A percentile compares a stretch with the other conserved stretches of the same genome.
Evolutionary conservation across 2,329 filamentous ascomycete species (phyloP).

Genomic region (Colletotrichum ledebouriae): DNA sequence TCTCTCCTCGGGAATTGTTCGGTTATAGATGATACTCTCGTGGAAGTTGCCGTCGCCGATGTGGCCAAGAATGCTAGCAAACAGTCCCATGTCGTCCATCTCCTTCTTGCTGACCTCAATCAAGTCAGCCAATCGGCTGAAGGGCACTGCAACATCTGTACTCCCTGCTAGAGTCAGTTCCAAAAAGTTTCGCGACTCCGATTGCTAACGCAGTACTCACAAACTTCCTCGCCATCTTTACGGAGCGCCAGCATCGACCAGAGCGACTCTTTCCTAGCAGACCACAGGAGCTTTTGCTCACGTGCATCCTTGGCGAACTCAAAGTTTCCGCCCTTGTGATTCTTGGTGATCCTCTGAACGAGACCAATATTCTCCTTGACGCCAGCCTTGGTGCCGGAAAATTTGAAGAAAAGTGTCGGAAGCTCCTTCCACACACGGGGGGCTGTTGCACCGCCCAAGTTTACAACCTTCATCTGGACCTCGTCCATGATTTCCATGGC

Average conservation of each 20-base stretch:
- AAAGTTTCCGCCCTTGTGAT: constrained; percentile 75
- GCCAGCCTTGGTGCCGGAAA: constrained; percentile 82
- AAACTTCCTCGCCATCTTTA: constrained; percentile 77
- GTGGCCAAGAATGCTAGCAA: constrained; percentile 89
- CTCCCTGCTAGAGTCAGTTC: constrained; percentile 65
- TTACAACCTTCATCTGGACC: constrained; percentile 87
- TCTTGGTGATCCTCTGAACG: constrained; percentile 76
- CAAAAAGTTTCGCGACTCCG: neutral
- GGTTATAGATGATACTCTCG: constrained; percentile 90
- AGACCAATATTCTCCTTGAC: constrained; percentile 81
- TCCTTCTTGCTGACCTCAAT: constrained; percentile 89
- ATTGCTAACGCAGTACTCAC: constrained; percentile 59
- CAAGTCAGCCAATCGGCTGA: constrained; percentile 80
- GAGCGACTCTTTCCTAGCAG: constrained; percentile 84
- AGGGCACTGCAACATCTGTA: constrained; percentile 87
- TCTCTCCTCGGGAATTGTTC: constrained; percentile 75
- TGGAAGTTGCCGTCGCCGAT: constrained; percentile 97
- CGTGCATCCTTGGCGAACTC: constrained; percentile 80
- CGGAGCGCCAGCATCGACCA: constrained; percentile 84
- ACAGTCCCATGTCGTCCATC: constrained; percentile 86
- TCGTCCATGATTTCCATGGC: constrained; percentile 92
- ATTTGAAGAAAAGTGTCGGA: constrained; percentile 88
- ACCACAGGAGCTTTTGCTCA: constrained; percentile 84
- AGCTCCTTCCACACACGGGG: constrained; percentile 79
- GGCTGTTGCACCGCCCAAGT: constrained; percentile 77